Evolutionary conservation across 2,329 filamentous ascomycete species (phyloP).

Genomic region (Periconia sp.): DNA sequence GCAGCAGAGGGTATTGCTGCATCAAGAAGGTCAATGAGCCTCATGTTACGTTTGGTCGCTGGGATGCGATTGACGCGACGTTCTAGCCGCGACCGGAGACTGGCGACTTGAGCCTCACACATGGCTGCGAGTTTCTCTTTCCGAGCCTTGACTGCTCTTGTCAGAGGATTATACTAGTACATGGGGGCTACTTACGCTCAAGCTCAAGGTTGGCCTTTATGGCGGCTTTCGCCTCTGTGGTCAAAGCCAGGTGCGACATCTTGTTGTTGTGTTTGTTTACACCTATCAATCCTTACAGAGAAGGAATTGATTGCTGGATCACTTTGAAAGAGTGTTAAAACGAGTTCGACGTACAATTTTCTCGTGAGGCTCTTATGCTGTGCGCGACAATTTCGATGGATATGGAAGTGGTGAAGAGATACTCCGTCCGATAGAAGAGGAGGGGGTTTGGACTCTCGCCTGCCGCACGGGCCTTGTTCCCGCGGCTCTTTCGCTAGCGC

Average conservation of each 20-base stretch:
- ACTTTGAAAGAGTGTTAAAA: no score
- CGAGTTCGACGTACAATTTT: no score
- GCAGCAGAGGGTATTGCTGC: conserved; percentile 5
- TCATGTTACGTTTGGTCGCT: conserved; percentile 75
- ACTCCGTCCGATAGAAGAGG: no score
- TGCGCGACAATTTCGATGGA: no score
- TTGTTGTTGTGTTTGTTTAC: conserved; percentile 21
- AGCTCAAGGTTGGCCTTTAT: conserved; percentile 41
- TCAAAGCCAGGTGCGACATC: conserved; percentile 29
- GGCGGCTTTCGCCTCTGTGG: conserved; percentile 42
- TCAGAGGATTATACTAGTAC: conserved; percentile 22
- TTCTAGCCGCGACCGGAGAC: conserved; percentile 83
- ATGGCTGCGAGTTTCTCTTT: conserved; percentile 86
- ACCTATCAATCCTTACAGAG: no score
- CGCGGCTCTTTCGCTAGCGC: conserved; percentile 5
- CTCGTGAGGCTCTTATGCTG: no score
- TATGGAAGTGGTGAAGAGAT: conserved; percentile 15
- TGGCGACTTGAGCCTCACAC: conserved; percentile 86
- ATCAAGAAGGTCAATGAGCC: conserved; percentile 78
- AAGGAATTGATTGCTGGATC: no score
- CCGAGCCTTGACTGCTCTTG: conserved; percentile 77
- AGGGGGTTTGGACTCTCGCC: conserved; percentile 1
- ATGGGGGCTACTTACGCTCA: conserved; percentile 26
- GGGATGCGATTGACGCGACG: conserved; percentile 94
- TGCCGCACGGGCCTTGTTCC: conserved; percentile 6